Conservation (phyloP, 345 rosid genomes). For the Pistacia integerrima region DNA sequence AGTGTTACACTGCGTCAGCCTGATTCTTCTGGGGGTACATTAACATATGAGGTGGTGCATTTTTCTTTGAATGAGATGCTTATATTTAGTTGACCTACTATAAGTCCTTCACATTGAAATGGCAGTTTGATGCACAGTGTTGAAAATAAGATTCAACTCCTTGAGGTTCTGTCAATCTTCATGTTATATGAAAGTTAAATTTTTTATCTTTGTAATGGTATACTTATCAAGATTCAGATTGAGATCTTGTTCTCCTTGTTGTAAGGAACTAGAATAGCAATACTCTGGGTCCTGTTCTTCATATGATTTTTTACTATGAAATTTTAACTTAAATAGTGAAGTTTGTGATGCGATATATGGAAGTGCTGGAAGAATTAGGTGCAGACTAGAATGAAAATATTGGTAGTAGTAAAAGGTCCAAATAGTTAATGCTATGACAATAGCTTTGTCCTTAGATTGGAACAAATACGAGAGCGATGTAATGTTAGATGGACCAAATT, state of each 20-base stretch:
- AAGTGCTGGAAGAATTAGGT: background rate
- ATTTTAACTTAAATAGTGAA: conserved; percentile 1
- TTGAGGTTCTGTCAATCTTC: background rate
- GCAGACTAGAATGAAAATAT: background rate
- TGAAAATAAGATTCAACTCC: background rate
- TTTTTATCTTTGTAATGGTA: background rate
- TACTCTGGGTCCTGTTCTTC: background rate
- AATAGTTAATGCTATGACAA: background rate
- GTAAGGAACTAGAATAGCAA: background rate
- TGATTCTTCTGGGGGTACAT: conserved; percentile 97
- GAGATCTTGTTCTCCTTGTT: background rate
- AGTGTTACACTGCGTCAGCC: conserved; percentile 97
- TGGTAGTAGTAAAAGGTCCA: background rate
- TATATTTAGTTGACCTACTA: background rate
- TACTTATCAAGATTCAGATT: background rate
- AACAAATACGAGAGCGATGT: background rate
- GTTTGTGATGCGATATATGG: background rate
- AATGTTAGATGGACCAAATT: background rate
- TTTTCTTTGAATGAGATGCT: background rate
- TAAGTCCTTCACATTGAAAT: background rate
- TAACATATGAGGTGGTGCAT: conserved; percentile 83
- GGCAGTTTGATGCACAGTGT: background rate
- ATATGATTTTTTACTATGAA: background rate
- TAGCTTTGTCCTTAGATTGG: background rate
- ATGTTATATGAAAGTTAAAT: background rate